Evolutionary conservation across 1,284 basidiomycete species (phyloP), one percentile per base, ranked within the genome.

Genomic region (Microbotryomycetes sp.): DNA sequence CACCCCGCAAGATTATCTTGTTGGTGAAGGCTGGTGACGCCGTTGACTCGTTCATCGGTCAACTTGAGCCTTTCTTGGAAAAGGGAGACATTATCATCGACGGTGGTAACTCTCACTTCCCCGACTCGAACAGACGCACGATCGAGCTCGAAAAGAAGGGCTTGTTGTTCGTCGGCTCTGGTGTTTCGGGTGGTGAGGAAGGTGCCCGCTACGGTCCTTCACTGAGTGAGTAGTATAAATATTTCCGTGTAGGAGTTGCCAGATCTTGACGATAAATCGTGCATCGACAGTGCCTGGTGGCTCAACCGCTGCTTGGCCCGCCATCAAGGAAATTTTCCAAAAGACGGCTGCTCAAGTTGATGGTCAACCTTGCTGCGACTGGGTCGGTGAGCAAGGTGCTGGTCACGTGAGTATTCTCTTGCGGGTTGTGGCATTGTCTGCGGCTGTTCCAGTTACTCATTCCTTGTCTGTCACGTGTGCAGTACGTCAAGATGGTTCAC

Each of bases 141-240:
- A 80, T 92, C 77, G 92, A 93, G 76, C 86, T 98, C 72, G 93
- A 97, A 80, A 77, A 83, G 64, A 93, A 97, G 81, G 93, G 93
- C 58, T 80, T 97, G 71, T 84, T 97, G 73, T 99, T 94, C 73
- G 94, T 99, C 73, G 96, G 96, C 70, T 94, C 91, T 67, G 96
- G 96, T 83, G 96, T 99, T 64, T 98, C 94, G 56, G 96, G 96
- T 76, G 96, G 96, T 80, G 96, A 99, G 80, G 96, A 98, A 79
- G 96, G 96, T 80, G 96, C 96, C 70, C 88, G 96, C 70, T 78
- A 96, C 76, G 96, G 96, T 62, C 96, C 96, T 66, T 97, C 93
- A 64, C 86, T 98, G 78, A 99, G 70, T 70, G 23, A 26, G 70
- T 65, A 26, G 47, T 47, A 26, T n/a, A 6, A 23, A 19, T 49